Percentiles rank a stretch among this genome's conserved stretches.
phyloP scores from a whole-genome alignment of 306 rosid genomes.

The Medicago lupulina region DNA sequence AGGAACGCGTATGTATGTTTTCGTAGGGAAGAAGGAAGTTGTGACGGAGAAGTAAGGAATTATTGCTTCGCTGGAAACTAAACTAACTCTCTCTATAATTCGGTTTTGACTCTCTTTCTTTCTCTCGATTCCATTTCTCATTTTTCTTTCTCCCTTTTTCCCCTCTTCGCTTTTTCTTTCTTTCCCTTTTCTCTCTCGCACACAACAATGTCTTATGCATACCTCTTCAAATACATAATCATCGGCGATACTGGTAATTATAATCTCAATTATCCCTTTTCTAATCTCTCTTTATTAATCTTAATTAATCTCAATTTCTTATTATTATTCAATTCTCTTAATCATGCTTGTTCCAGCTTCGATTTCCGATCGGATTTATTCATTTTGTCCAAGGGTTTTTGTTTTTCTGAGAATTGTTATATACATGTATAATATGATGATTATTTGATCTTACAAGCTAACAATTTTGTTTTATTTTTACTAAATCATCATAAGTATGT shows the following conservation, averaged over 20 bases:
- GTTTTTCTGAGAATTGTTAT: constrained; percentile 9
- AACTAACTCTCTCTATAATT: too few species aligned
- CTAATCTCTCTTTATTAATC: constrained; percentile 31
- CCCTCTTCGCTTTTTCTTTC: not conserved
- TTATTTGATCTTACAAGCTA: too few species aligned
- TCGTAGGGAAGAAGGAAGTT: constrained; percentile 10
- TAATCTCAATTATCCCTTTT: not conserved
- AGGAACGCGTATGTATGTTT: not conserved
- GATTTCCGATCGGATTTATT: constrained; percentile 21
- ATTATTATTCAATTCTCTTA: not conserved
- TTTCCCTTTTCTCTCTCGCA: not conserved
- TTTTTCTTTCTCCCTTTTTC: not conserved
- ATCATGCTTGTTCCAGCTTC: too few species aligned
- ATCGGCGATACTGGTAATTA: constrained; percentile 93
- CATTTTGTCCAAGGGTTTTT: not conserved
- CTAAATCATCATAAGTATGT: not conserved
- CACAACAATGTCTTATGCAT: constrained; percentile 79
- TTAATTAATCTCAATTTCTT: constrained; percentile 7
- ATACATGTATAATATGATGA: too few species aligned
- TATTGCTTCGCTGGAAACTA: not conserved
- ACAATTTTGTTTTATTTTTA: too few species aligned
- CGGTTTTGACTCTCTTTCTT: constrained; percentile 11
- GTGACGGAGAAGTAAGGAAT: not conserved
- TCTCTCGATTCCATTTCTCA: not conserved
- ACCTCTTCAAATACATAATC: constrained; percentile 97